phyloP scores from a whole-genome alignment of 331 rosid species.

The Cydonia oblonga region DNA sequence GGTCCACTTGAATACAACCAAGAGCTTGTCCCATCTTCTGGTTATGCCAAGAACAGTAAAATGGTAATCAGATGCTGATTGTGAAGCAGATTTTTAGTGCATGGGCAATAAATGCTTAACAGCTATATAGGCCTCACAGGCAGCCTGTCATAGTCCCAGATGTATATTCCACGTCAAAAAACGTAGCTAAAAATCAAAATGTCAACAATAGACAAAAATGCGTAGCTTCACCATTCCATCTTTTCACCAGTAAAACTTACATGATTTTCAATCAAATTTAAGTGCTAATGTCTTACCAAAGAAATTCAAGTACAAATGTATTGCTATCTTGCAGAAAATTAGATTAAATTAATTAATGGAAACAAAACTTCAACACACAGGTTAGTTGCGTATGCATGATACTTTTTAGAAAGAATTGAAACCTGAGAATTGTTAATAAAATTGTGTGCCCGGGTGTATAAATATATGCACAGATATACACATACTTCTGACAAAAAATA shows the following conservation, averaged over 20 bases:
- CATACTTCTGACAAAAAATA: background rate
- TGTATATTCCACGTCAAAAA: background rate
- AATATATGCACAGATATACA: background rate
- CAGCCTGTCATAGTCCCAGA: background rate
- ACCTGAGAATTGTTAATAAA: background rate
- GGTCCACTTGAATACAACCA: conserved; percentile 68
- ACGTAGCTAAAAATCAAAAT: background rate
- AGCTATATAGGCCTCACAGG: background rate
- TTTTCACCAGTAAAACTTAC: background rate
- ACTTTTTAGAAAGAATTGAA: background rate
- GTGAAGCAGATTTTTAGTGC: background rate
- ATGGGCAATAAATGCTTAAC: background rate
- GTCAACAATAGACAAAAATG: background rate
- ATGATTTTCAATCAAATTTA: background rate
- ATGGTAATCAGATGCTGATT: background rate
- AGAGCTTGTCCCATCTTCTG: conserved; percentile 52
- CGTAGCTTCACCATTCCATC: background rate
- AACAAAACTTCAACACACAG: background rate
- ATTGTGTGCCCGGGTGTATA: background rate
- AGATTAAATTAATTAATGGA: background rate
- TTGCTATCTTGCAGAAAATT: too few relatives aligned
- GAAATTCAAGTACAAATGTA: background rate
- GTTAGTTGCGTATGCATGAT: background rate
- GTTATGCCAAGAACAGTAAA: background rate
- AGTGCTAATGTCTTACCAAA: background rate